phyloP scores from a whole-genome alignment of 768 basidiomycete species.

The Chlorophyllum brunneum region DNA sequence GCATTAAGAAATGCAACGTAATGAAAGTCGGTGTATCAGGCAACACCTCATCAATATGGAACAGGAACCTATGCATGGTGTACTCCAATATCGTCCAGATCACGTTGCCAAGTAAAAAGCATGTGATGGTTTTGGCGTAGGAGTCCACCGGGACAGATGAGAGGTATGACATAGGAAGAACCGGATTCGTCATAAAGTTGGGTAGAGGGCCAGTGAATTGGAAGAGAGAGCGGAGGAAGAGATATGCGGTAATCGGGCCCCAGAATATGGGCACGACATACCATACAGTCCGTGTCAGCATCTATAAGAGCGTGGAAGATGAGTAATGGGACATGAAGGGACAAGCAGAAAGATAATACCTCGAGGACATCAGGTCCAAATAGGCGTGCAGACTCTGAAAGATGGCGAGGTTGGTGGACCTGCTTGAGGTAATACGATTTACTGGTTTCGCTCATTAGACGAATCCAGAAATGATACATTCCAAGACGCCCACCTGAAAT shows the following conservation, averaged over 20 bases:
- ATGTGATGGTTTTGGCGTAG: conserved; percentile 51
- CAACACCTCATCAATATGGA: conserved; percentile 87
- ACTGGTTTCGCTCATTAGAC: conserved; percentile 29
- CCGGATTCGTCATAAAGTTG: conserved; percentile 52
- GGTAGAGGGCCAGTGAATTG: conserved; percentile 77
- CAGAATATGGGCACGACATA: conserved; percentile 90
- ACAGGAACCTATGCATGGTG: conserved; percentile 89
- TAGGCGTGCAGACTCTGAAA: conserved; percentile 77
- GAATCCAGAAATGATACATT: not conserved
- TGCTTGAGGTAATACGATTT: conserved; percentile 96
- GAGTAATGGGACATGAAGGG: conserved; percentile 1
- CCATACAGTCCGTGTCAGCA: conserved; percentile 87
- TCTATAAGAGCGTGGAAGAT: conserved; percentile 30
- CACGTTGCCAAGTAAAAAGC: conserved; percentile 82
- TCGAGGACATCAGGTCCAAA: conserved; percentile 84
- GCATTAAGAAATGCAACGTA: conserved; percentile 85
- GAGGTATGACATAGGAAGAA: conserved; percentile 48
- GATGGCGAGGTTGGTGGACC: conserved; percentile 93
- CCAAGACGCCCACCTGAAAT: conserved; percentile 62
- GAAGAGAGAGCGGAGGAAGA: conserved; percentile 76
- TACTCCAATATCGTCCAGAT: conserved; percentile 97
- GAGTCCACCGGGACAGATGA: conserved; percentile 46
- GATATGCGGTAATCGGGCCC: conserved; percentile 79
- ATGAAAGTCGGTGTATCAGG: conserved; percentile 82
- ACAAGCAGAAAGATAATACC: conserved; percentile 34